phyloP scores from a whole-genome alignment of 208 protist species.

The Acanthamoeba divionensis region DNA sequence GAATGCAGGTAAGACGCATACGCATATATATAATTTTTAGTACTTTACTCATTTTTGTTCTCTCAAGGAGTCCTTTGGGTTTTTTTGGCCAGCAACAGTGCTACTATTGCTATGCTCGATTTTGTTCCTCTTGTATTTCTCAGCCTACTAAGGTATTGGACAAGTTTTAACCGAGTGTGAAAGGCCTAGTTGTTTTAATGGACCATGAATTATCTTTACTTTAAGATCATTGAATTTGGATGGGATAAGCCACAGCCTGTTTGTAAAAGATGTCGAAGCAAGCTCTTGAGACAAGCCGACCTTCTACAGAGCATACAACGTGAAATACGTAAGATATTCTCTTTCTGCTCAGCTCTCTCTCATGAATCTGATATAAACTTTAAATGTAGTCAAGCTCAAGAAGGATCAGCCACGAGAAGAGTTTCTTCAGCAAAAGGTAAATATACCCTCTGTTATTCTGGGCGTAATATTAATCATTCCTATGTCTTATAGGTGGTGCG shows the following conservation, averaged over 20 bases:
- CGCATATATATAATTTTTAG: background rate
- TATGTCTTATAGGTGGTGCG: too few species aligned
- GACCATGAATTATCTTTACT: too few species aligned
- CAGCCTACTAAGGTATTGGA: too few species aligned
- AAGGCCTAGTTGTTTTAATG: too few species aligned
- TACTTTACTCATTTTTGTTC: too few species aligned
- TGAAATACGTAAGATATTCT: background rate
- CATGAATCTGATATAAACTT: background rate
- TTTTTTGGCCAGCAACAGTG: background rate
- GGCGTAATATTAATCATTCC: too few species aligned
- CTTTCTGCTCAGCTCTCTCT: background rate
- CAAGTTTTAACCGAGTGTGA: too few species aligned
- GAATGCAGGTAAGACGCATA: background rate
- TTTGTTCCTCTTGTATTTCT: constrained; percentile 4
- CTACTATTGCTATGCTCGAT: constrained; percentile 43
- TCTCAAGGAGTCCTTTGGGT: background rate
- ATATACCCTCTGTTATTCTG: too few species aligned
- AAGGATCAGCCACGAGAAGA: background rate
- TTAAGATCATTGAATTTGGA: constrained; percentile 43
- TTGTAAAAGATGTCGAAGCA: background rate
- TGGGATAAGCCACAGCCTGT: constrained; percentile 50
- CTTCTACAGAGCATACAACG: background rate
- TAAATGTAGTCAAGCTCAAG: background rate
- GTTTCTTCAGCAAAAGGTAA: too few species aligned
- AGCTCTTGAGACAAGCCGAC: constrained; percentile 24